Base-by-base conservation (phyloP, 108 stramenopile species). In the Poteriospumella lacustris region DNA sequence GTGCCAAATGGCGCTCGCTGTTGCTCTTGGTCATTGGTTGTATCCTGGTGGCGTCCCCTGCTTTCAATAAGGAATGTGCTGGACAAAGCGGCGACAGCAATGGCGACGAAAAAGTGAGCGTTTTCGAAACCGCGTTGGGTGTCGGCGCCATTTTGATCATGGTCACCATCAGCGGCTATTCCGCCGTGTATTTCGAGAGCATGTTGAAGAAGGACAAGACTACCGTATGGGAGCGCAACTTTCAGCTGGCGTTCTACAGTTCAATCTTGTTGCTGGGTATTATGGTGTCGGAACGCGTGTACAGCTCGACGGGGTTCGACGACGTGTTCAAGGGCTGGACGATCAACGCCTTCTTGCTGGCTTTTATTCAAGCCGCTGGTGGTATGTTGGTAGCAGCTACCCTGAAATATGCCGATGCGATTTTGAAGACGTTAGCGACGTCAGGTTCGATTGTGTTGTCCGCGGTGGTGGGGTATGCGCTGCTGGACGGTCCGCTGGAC, bases 131-230 rank as follows among this genome's bases (percentile, higher is more conserved):
- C 0, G 41, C 76, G 43, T 26, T 78, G 24, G 95, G 95, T 60
- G 87, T 92, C 28, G 83, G 78, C n/a, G 93, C 93, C 44, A 92
- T 96, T 0, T 77, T 94, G 60, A 87, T 87, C 59, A 93, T 94
- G 84, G 93, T 96, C 1, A 88, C 89, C 0, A 59, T 96, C 44
- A 89, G 89, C 75, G 95, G 95, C 44, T 96, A 93, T 82, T 90
- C 93, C 9, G 91, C 91, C 47, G 92, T 94, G 44, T 96, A 94
- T 84, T 94, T 96, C 80, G 94, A 95, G 85, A 93, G 91, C 81
- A 91, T 93, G 44, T 85, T 95, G 62, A 88, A 88, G 83, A 82
- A 88, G 0, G 82, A 89, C 68, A 86, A 89, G 68, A 62, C 93
- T 58, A 83, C 83, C 39, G 90, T 95, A 58, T 95, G 92, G 92